These are phyloP conservation scores for Jimgerdemannia flammicorona DNA, from an alignment of 192 early-diverging fungal genomes.

Conservation along the genomic window DNA sequence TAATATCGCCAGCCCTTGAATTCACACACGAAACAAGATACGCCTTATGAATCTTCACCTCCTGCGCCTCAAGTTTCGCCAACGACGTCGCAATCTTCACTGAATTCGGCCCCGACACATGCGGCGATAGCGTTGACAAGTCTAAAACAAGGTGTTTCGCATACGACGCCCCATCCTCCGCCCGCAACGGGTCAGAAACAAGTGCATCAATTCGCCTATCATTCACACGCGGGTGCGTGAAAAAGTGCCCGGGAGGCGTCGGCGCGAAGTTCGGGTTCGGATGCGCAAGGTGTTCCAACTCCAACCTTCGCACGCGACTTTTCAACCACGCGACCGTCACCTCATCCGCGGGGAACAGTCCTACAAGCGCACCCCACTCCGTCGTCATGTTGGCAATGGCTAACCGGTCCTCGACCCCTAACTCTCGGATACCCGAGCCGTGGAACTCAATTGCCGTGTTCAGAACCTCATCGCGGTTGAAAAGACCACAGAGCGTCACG, in stretches of 20 bases:
- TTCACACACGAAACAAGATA: constrained; percentile 97
- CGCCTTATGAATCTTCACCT: constrained; percentile 90
- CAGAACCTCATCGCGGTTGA: constrained; percentile 92
- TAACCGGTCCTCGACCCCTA: constrained; percentile 80
- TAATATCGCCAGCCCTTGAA: constrained; percentile 86
- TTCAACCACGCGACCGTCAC: constrained; percentile 70
- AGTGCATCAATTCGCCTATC: constrained; percentile 37
- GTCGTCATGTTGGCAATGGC: constrained; percentile 99
- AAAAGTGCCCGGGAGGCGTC: constrained; percentile 36
- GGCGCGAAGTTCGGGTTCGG: constrained; percentile 43
- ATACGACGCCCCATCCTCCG: constrained; percentile 67
- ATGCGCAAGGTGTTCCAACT: constrained; percentile 39
- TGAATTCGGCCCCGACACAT: constrained; percentile 92
- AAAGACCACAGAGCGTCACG: constrained; percentile 87
- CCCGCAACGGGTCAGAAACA: constrained; percentile 35
- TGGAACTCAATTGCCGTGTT: constrained; percentile 97
- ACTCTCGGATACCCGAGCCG: constrained; percentile 61
- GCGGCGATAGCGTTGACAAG: constrained; percentile 80
- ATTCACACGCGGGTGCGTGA: constrained; percentile 58
- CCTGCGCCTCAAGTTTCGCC: constrained; percentile 61
- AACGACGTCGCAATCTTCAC: constrained; percentile 91
- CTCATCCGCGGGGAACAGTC: constrained; percentile 92
- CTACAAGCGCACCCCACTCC: constrained; percentile 98
- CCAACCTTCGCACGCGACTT: constrained; percentile 51
- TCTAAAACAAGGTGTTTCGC: constrained; percentile 86